phyloP scores from a whole-genome alignment of 768 basidiomycete species.

The Pleurotus eryngii region DNA sequence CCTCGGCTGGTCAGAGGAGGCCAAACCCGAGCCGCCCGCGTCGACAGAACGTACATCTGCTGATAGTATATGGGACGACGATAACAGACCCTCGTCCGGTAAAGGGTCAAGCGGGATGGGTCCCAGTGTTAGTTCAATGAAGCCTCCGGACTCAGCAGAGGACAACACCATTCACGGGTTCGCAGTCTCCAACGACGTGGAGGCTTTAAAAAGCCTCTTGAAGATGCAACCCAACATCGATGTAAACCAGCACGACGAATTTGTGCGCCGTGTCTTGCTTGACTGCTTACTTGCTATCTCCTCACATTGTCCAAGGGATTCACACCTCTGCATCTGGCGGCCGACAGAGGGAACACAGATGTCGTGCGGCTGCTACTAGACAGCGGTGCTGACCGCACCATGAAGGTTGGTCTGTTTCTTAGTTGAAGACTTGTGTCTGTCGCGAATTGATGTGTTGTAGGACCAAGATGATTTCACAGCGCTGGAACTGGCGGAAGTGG shows the following conservation, averaged over 20 bases:
- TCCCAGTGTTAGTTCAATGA: constrained; percentile 58
- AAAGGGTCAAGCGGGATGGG: constrained; percentile 51
- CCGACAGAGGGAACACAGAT: constrained; percentile 69
- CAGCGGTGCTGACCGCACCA: constrained; percentile 57
- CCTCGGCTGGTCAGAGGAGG: constrained; percentile 63
- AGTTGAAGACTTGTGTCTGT: background rate
- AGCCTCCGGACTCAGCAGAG: constrained; percentile 28
- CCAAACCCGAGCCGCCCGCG: background rate
- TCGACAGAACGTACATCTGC: constrained; percentile 13
- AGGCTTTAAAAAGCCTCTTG: constrained; percentile 42
- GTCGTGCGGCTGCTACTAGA: constrained; percentile 57
- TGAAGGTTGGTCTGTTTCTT: constrained; percentile 48
- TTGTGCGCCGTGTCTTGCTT: constrained; percentile 45
- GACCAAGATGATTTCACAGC: constrained; percentile 68
- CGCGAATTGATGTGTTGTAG: constrained; percentile 27
- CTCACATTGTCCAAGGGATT: constrained; percentile 58
- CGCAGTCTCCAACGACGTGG: constrained; percentile 56
- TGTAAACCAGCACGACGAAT: constrained; percentile 66
- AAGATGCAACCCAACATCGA: constrained; percentile 37
- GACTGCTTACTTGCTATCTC: background rate
- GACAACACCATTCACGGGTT: constrained; percentile 54
- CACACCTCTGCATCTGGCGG: constrained; percentile 82
- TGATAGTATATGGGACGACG: constrained; percentile 43
- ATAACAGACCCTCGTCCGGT: constrained; percentile 28
- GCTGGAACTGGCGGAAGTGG: constrained; percentile 54